Base-by-base conservation (phyloP, 2,329 filamentous ascomycete species). In the Allantophomopsis cytisporea region DNA sequence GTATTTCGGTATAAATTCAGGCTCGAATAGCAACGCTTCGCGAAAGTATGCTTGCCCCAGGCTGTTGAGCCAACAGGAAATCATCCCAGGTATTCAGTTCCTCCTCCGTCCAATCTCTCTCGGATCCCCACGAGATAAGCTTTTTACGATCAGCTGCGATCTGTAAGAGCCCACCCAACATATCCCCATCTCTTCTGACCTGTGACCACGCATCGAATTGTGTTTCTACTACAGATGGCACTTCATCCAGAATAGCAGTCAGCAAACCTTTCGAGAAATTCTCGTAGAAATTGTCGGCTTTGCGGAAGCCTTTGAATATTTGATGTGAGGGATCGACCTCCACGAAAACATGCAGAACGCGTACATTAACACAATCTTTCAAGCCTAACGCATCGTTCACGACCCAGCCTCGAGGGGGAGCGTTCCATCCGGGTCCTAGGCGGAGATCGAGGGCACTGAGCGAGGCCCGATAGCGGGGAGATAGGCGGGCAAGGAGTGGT, bases 361-460 rank as follows among this genome's bases (percentile, higher is more conserved):
- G 65, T 15, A 82, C 69, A 36, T 66, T 73, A 41, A 59, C 58
- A 54, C 76, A 81, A 38, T 83, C 76, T 1, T 54, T 47, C 6
- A 88, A 64, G 0, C 81, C 80, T 1, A 87, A 63, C 2, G 68
- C 66, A 4, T 68, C 60, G 46, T 77, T 78, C 11, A 84, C 76
- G 1, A 76, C 72, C 78, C 83, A 87, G 37, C 77, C 73, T 28
- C 65, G 65, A 1, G 83, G 83, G 12, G 83, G 82, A 41, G 71
- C 71, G 44, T 65, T 76, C 74, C 80, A 88, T 15, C 81, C 81
- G 0, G 81, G 81, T 0, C 83, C 83, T 0, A 88, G 63, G 2
- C 82, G 72, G 39, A 88, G 58, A 56, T 88, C 77, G 2, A 88
- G 60, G 0, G 71, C 71, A 1, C 69, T 76, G 35, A 88, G 65